Evolutionary conservation across 108 stramenopile genomes (phyloP), one percentile per base, ranked within the genome.

Genomic region (Discostella pseudostelligera): DNA sequence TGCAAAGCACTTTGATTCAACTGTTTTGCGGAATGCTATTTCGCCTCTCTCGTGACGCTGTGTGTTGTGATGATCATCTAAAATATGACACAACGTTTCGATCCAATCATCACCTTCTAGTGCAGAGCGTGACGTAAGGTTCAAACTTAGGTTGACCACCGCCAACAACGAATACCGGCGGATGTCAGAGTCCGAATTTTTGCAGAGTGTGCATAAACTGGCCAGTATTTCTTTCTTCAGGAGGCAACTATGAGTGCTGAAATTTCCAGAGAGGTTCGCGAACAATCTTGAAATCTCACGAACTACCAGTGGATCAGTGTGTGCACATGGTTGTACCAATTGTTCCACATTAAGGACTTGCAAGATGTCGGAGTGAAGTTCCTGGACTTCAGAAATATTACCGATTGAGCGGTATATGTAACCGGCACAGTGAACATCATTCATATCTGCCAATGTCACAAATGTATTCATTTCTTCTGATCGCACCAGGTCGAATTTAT

Each of bases 401-500:
- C 87, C 90, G 1, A 93, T 50, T 6, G 80, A 76, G 25, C 83
- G 87, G 42, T 81, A 75, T n/a, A 83, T 72, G 55, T 78, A 19
- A 32, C 63, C 69, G 21, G 50, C 40, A 29, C 76, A 77, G 16
- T 43, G 26, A 47, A 53, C 68, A 45, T 77, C 76, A 19, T 44
- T 40, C 21, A 57, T 44, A 26, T 69, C 56, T 21, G 56, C 24
- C 35, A 77, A 48, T 13, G 29, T 35, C 9, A 65, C 21, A 12
- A 69, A 55, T 7, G 58, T 62, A 43, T 69, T 46, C 12, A 77
- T 69, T 26, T 77, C 76, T 39, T 51, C 56, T 28, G 68, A 77
- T 11, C 70, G 63, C 26, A 70, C 83, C 22, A 93, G 59, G 50
- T 89, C 90, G 40, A 90, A 69, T 74, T 92, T 93, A 60, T 89